A percentile compares a stretch with the other conserved stretches of the same genome.
Evolutionary conservation across 768 basidiomycete genomes (phyloP).

Genomic region (Lactifluus rugatus): DNA sequence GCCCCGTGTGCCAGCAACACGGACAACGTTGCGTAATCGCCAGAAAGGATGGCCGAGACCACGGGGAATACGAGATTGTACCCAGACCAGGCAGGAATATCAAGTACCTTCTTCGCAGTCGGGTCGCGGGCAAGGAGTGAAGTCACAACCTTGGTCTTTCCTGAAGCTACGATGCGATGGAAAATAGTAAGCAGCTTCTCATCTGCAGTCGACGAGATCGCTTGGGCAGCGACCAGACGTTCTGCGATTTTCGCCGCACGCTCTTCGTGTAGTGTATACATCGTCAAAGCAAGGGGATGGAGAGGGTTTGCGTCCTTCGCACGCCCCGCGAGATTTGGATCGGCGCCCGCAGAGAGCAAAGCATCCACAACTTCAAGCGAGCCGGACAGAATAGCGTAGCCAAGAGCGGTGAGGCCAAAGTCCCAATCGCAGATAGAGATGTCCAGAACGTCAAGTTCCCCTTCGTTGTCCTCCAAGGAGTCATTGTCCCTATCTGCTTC

Average conservation of each 20-base stretch:
- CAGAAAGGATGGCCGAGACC: slow-evolving; percentile 22
- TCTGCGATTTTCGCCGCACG: slow-evolving; percentile 23
- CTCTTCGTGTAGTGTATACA: slow-evolving; percentile 21
- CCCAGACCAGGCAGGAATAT: slow-evolving; percentile 21
- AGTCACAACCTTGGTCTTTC: slow-evolving; percentile 22
- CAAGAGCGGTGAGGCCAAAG: slow-evolving; percentile 41
- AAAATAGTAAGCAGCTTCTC: slow-evolving; percentile 25
- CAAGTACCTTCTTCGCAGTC: slow-evolving; percentile 25
- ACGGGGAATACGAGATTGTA: slow-evolving; percentile 22
- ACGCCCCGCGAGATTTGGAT: slow-evolving; percentile 31
- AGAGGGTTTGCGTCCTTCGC: slow-evolving; percentile 18
- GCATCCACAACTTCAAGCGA: slow-evolving; percentile 36
- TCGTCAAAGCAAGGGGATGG: slow-evolving; percentile 26
- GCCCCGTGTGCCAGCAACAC: slow-evolving; percentile 27
- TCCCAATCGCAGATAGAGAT: slow-evolving; percentile 51
- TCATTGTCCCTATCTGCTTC: slow-evolving; percentile 25
- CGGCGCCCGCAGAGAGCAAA: slow-evolving; percentile 40
- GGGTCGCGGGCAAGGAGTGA: slow-evolving; percentile 25
- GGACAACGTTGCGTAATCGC: slow-evolving; percentile 24
- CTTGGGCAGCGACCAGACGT: slow-evolving; percentile 25
- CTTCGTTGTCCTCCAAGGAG: slow-evolving; percentile 39
- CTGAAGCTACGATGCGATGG: slow-evolving; percentile 23
- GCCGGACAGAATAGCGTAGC: slow-evolving; percentile 41
- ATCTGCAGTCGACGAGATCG: slow-evolving; percentile 26
- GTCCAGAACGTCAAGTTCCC: slow-evolving; percentile 47